Percentiles rank a stretch among this genome's conserved stretches.
Evolutionary conservation across 805 yeast species (phyloP).

Genomic region (Zygotorulaspora florentina): DNA sequence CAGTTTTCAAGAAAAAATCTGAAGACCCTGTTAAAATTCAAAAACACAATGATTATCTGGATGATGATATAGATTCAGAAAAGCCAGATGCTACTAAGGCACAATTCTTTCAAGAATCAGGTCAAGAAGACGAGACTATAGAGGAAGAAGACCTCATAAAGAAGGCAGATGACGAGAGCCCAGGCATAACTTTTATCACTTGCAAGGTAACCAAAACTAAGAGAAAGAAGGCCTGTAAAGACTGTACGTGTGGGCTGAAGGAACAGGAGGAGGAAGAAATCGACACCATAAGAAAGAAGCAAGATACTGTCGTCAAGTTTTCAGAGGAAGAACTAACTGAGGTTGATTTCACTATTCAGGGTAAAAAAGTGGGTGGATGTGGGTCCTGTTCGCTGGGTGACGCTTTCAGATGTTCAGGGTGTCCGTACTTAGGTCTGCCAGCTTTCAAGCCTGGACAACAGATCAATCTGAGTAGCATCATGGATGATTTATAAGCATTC

Average conservation of each 20-base stretch:
- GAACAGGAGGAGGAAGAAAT: conserved; percentile 72
- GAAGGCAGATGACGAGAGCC: conserved; percentile 34
- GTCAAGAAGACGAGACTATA: conserved; percentile 45
- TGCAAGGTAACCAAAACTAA: conserved; percentile 32
- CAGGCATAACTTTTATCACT: conserved; percentile 27
- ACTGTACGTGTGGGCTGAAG: conserved; percentile 94
- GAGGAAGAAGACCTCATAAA: conserved; percentile 54
- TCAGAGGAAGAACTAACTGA: conserved; percentile 70
- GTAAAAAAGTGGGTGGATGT: conserved; percentile 90
- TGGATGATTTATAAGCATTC: conserved; percentile 61
- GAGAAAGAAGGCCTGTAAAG: conserved; percentile 87
- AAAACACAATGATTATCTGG: conserved; percentile 31
- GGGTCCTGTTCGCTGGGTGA: conserved; percentile 97
- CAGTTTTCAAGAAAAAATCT: conserved; percentile 29
- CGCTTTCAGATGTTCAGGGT: conserved; percentile 97
- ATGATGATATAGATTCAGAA: conserved; percentile 36
- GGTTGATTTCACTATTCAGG: conserved; percentile 92
- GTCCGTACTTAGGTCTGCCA: conserved; percentile 95
- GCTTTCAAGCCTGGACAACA: conserved; percentile 98
- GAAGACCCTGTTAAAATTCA: conserved; percentile 23
- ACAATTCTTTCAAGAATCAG: conserved; percentile 48
- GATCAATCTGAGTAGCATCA: conserved; percentile 67
- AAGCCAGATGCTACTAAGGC: conserved; percentile 43
- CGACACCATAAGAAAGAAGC: conserved; percentile 26
- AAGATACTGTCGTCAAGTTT: conserved; percentile 42